phyloP scores from a whole-genome alignment of 192 early-diverging fungal genomes.

The Entrophospora sp. region DNA sequence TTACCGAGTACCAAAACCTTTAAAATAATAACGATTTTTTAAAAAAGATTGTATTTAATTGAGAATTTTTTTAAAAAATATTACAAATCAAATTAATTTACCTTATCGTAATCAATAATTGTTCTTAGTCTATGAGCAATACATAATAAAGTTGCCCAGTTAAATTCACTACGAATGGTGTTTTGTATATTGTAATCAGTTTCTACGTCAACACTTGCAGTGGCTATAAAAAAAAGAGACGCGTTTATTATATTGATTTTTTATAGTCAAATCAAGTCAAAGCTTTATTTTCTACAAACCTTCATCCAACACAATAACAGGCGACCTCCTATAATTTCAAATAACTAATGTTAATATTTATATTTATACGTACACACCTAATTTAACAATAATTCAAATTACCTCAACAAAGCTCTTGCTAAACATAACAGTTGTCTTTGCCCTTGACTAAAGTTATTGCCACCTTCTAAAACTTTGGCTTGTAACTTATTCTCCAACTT shows the following conservation, averaged over 20 bases:
- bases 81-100: no score
- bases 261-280: no score
- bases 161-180: slow-evolving; percentile 20
- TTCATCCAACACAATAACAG: slow-evolving; percentile 5
- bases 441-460: slow-evolving; percentile 79
- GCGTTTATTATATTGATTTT: no score
- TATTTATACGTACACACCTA: neutral
- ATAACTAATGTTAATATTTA: neutral
- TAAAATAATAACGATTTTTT: no score
- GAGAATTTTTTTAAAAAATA: no score
- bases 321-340: neutral
- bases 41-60: no score
- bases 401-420: slow-evolving; percentile 55
- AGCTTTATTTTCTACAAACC: no score
- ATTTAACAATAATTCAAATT: no score
- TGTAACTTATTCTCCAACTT: slow-evolving; percentile 55
- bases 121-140: slow-evolving; percentile 45
- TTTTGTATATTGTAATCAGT: slow-evolving; percentile 36
- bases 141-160: slow-evolving; percentile 34
- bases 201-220: slow-evolving; percentile 36
- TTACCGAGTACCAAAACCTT: neutral
- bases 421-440: slow-evolving; percentile 63
- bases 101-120: slow-evolving; percentile 40
- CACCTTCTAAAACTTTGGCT: slow-evolving; percentile 59
- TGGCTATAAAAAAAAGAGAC: no score